Evolutionary conservation across 345 rosid species (phyloP), one percentile per base, ranked within the genome.

Genomic region (Syzygium grande): DNA sequence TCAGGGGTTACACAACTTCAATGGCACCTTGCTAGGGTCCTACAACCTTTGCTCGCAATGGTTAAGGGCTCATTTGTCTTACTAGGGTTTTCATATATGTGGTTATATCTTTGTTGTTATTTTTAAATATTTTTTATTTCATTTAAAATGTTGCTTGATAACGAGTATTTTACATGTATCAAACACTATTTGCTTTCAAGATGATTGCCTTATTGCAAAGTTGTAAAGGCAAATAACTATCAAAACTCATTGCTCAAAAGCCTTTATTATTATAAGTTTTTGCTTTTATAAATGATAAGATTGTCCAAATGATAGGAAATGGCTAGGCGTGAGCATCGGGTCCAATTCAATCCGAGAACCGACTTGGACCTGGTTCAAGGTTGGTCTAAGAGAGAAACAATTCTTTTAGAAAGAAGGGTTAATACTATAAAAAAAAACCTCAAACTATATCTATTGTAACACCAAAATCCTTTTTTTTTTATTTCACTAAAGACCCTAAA

Each of bases 41-140:
- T 9, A 9, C 4, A 38, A 2, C 46, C 6, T 34, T 73, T 34
- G 49, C 80, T 73, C 0, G 1, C 1, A 6, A 3, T 34, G 14
- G 6, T 34, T 73, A 34, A 34, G 25, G 46, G 49, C 19, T 73
- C 9, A 10, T 73, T 9, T 19, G 14, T 73, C 80, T 38, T 73
- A 38, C 11, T 11, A 0, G 25, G 2, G 23, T 34, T 14, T 73
- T 8, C 0, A 73, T 0, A n/a, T 43, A 43, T 43, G 7, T 43
- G 38, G n/a, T 61, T 34, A 61, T 4, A 13, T 5, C 9, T 61
- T 61, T 14, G 17, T 14, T 61, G 17, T 61, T 61, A n/a, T 61
- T n/a, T n/a, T n/a, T 5, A 61, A n/a, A 6, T 61, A 11, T 61
- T 14, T 13, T 61, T 59, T 6, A n/a, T n/a, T 16, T 61, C 68